Conservation (phyloP, 257 asterid genomes). For the Mitragyna speciosa region DNA sequence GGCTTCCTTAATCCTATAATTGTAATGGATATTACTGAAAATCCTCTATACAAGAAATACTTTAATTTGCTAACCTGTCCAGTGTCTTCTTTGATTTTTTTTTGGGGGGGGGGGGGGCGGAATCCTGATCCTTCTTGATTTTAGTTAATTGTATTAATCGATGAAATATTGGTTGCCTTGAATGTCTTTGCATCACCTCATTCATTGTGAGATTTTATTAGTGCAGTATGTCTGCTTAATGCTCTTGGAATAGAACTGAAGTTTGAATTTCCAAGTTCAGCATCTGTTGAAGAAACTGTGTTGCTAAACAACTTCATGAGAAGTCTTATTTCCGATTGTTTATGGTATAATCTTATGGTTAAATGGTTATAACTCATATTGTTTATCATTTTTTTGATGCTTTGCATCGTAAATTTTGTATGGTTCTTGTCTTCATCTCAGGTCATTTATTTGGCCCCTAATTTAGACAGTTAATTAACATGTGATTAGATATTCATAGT, state of each 20-base stretch:
- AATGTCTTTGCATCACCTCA: background rate
- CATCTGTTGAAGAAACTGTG: conserved; percentile 49
- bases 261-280: conserved; percentile 63
- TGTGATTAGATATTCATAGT: background rate
- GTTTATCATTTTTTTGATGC: no score
- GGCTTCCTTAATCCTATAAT: background rate
- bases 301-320: conserved; percentile 70
- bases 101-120: no score
- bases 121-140: background rate
- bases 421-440: background rate
- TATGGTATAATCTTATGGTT: conserved; percentile 46
- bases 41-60: background rate
- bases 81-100: background rate
- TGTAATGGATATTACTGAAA: no score
- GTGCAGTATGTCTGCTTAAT: conserved; percentile 67
- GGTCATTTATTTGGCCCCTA: background rate
- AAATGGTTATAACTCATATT: no score
- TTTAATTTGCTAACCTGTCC: no score
- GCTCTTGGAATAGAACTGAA: conserved; percentile 74
- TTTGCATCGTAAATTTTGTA: no score
- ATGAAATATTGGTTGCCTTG: background rate
- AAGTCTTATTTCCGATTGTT: conserved; percentile 73
- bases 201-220: background rate
- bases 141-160: no score
- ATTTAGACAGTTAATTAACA: background rate